These are phyloP conservation scores for Pseudogymnoascus pannorum DNA, from an alignment of 2,329 filamentous ascomycete genomes.

Conservation along the genomic window DNA sequence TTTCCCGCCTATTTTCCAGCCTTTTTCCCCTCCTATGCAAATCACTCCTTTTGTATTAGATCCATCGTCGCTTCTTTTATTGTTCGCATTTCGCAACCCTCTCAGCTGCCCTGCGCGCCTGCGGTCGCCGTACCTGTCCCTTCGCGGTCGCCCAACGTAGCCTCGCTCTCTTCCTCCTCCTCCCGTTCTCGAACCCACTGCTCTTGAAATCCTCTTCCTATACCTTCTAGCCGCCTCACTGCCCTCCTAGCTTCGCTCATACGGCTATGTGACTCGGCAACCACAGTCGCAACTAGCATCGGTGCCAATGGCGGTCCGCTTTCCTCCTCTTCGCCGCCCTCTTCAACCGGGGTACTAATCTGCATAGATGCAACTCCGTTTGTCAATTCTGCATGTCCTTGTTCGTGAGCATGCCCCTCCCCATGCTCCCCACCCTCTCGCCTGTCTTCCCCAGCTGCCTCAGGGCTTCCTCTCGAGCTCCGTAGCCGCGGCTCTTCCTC, in stretches of 20 bases:
- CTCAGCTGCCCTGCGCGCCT: background rate
- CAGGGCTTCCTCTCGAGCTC: background rate
- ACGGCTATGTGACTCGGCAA: constrained; percentile 42
- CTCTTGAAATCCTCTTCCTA: constrained; percentile 48
- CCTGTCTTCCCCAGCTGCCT: background rate
- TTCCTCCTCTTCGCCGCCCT: constrained; percentile 12
- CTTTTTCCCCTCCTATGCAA: background rate
- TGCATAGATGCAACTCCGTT: background rate
- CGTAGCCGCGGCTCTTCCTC: background rate
- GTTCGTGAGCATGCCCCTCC: background rate
- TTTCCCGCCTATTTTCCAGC: constrained; percentile 1
- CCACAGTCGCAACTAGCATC: constrained; percentile 47
- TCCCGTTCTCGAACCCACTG: constrained; percentile 39
- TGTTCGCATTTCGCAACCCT: background rate
- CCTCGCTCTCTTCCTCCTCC: constrained; percentile 9
- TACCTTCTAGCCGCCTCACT: constrained; percentile 44
- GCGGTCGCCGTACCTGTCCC: background rate
- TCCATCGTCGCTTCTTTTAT: background rate
- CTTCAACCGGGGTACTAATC: background rate
- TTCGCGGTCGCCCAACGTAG: background rate
- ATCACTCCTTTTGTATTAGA: background rate
- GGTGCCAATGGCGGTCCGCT: constrained; percentile 34
- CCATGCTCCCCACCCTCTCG: background rate
- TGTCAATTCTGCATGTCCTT: background rate
- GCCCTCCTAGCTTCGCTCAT: constrained; percentile 45